These are phyloP conservation scores for Vigna radiata DNA, from an alignment of 306 rosid genomes.

Conservation along the genomic window DNA sequence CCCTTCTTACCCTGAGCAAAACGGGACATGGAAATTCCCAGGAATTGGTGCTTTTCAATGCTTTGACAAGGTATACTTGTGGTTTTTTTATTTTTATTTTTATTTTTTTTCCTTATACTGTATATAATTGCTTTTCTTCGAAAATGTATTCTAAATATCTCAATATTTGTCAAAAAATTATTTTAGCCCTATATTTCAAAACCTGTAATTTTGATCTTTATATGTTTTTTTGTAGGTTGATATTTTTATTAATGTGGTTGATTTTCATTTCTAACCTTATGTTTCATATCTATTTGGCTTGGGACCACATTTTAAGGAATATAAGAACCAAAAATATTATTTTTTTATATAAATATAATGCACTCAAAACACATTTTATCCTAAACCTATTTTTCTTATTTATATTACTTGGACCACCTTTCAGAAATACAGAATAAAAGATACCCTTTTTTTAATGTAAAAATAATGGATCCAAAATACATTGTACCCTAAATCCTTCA, in stretches of 20 bases:
- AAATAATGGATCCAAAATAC: neutral
- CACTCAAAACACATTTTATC: no score
- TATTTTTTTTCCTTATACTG: neutral
- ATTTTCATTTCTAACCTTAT: neutral
- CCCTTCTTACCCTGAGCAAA: slow-evolving; percentile 93
- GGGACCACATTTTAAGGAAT: neutral
- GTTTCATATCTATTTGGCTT: neutral
- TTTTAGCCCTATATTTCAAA: neutral
- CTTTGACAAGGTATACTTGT: slow-evolving; percentile 73
- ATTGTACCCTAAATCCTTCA: no score
- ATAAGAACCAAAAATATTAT: no score
- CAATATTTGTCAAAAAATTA: neutral
- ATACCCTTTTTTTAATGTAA: neutral
- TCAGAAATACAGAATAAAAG: neutral
- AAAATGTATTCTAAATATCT: neutral
- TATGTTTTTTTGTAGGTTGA: no score
- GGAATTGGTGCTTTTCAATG: slow-evolving; percentile 99
- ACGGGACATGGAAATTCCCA: slow-evolving; percentile 93
- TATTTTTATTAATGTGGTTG: neutral
- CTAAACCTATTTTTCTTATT: no score
- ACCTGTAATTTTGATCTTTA: neutral
- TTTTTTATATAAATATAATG: neutral
- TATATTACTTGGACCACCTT: no score
- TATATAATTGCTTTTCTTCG: neutral
- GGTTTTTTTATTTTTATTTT: neutral